Evolutionary conservation across 129 eudicot species (phyloP), one percentile per base, ranked within the genome.

Genomic region (Chrysanthemum lavandulifolium): DNA sequence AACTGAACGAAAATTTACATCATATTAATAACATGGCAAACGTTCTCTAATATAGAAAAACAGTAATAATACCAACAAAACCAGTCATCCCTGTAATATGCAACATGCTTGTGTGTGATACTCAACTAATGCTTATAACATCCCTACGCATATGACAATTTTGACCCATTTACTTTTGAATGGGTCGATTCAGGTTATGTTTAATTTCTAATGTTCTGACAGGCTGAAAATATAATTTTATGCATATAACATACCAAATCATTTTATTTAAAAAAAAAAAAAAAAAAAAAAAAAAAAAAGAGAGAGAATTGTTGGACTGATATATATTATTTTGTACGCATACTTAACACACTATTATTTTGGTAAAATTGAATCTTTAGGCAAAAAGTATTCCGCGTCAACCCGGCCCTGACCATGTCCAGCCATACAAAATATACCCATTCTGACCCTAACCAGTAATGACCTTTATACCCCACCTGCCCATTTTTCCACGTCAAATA

Each of bases 1-100:
- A 92, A 82, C 98, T 92, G 87, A 68, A 74, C 66, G 31, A 65
- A 65, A 69, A 12, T 12, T 33, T 27, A 74, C n/a, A 76, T 27
- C 51, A 27, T 67, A 67, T 47, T n/a, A 13, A 59, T 51, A 8
- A 77, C 81, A 69, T 40, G 47, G 47, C 2, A 40, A 2, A 7
- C 2, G 0, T 40, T 40, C 47, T 40, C 47, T 40, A 1, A 40
- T 7, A 7, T 40, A 6, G 47, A 40, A 40, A 40, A 40, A 40
- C 10, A 40, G 10, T 6, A 40, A 40, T 40, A 7, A 40, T 1
- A 40, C 9, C 47, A 40, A 40, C 2, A 10, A 40, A 40, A 40
- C 10, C 10, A 40, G 47, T 40, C 47, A 40, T 40, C 47, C 47
- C 10, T 6, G 10, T 40, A 40, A 40, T 40, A 40, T 40, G 10